phyloP scores from a whole-genome alignment of 2,329 filamentous ascomycete species.

The Phialemonium atrogriseum region DNA sequence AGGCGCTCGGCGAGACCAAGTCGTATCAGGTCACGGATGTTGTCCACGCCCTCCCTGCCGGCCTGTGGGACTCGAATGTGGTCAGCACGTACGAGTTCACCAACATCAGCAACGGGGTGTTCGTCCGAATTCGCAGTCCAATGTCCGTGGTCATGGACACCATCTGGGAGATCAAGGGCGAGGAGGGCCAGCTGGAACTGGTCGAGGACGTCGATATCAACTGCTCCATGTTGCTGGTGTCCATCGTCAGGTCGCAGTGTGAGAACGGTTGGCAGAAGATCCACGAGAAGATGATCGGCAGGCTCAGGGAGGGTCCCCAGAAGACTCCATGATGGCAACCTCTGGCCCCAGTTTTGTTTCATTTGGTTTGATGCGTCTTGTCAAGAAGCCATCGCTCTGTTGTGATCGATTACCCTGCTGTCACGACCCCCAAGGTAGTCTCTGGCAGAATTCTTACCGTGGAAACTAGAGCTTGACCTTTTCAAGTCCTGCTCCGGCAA shows the following conservation, averaged over 20 bases:
- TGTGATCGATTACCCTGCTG: no score
- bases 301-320: conserved; percentile 27
- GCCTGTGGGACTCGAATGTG: conserved; percentile 46
- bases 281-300: conserved; percentile 37
- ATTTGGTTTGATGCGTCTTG: no score
- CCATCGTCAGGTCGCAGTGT: conserved; percentile 41
- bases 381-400: no score
- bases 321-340: no score
- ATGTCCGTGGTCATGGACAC: conserved; percentile 46
- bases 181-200: conserved; percentile 27
- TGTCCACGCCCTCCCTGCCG: conserved; percentile 43
- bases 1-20: conserved; percentile 20
- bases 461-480: no score
- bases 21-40: conserved; percentile 41
- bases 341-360: no score
- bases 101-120: conserved; percentile 38
- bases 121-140: conserved; percentile 42
- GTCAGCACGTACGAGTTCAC: conserved; percentile 47
- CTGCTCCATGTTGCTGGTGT: conserved; percentile 40
- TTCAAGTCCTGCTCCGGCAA: no score
- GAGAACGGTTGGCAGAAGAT: conserved; percentile 42
- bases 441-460: no score
- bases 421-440: no score
- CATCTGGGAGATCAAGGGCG: conserved; percentile 33
- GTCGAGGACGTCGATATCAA: conserved; percentile 41